Evolutionary conservation across 176 grass and related monocot genomes (phyloP).

Genomic region (Saccharum spontaneum): DNA sequence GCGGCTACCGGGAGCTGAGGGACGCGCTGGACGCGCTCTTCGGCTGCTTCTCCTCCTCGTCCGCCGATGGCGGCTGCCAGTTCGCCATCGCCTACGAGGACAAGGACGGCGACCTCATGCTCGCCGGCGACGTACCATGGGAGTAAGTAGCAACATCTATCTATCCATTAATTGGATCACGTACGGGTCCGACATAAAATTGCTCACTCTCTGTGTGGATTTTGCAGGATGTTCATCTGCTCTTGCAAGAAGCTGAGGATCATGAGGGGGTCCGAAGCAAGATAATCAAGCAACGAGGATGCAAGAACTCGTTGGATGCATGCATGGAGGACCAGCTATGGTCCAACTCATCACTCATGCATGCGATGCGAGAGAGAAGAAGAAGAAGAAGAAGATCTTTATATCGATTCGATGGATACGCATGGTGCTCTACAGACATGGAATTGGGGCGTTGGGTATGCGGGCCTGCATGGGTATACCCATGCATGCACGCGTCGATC

Average conservation of each 20-base stretch:
- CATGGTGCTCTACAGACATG: not conserved
- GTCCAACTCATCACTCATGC: not conserved
- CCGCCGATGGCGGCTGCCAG: not conserved
- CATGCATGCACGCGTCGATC: not conserved
- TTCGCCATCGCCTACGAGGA: constrained; percentile 67
- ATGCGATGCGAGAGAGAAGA: not conserved
- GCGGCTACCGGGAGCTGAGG: constrained; percentile 54
- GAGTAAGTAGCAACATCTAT: constrained; percentile 45
- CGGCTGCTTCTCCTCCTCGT: constrained; percentile 47
- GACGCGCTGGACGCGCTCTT: constrained; percentile 54
- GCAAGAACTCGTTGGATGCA: not conserved
- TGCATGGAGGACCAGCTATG: not conserved
- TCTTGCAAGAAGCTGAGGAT: constrained; percentile 80
- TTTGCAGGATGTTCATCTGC: constrained; percentile 68
- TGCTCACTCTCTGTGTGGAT: not conserved
- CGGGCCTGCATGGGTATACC: not conserved
- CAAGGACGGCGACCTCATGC: constrained; percentile 81
- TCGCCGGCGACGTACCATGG: constrained; percentile 80
- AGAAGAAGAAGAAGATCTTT: not conserved
- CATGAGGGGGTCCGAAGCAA: constrained; percentile 51
- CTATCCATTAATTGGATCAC: not conserved
- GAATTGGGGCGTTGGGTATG: not conserved
- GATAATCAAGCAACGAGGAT: constrained; percentile 7
- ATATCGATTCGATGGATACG: not conserved
- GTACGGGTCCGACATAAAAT: too few relatives aligned